A percentile compares a stretch with the other conserved stretches of the same genome.
Conservation (phyloP, 108 stramenopile genomes). For the Cyclotella cryptica region DNA sequence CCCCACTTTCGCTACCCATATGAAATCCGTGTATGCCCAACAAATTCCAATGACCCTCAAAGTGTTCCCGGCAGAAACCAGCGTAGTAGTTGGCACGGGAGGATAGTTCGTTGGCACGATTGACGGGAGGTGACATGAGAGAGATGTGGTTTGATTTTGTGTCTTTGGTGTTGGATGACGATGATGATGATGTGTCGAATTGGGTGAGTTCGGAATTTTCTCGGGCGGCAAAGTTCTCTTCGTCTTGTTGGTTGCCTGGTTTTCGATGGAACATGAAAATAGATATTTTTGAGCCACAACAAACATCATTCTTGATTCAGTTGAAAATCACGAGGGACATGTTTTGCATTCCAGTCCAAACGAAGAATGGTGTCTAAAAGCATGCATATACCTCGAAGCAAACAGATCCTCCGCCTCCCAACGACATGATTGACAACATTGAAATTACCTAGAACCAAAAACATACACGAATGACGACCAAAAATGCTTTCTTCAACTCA, state of each 20-base stretch:
- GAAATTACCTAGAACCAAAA: no score
- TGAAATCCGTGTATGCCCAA: constrained; percentile 62
- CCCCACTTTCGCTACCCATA: constrained; percentile 40
- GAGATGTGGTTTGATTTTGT: neutral
- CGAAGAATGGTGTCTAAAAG: neutral
- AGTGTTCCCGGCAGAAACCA: constrained; percentile 73
- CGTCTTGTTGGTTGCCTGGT: constrained; percentile 82
- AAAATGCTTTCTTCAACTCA: neutral
- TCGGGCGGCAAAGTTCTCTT: constrained; percentile 72
- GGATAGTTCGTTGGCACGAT: constrained; percentile 77
- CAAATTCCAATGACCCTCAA: constrained; percentile 74
- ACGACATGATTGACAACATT: no score
- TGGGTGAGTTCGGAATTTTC: constrained; percentile 33
- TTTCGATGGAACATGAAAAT: constrained; percentile 36
- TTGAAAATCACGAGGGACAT: neutral
- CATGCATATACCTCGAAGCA: neutral
- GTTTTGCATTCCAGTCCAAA: neutral
- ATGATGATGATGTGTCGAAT: constrained; percentile 33
- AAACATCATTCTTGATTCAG: neutral
- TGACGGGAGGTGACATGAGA: constrained; percentile 77
- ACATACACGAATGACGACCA: no score
- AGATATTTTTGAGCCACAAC: neutral
- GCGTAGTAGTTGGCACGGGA: constrained; percentile 82
- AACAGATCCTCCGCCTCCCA: neutral
- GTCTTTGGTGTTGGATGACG: constrained; percentile 7